Evolutionary conservation across 2,329 filamentous ascomycete genomes (phyloP), one percentile per base, ranked within the genome.

Genomic region (Diaporthe longicolla): DNA sequence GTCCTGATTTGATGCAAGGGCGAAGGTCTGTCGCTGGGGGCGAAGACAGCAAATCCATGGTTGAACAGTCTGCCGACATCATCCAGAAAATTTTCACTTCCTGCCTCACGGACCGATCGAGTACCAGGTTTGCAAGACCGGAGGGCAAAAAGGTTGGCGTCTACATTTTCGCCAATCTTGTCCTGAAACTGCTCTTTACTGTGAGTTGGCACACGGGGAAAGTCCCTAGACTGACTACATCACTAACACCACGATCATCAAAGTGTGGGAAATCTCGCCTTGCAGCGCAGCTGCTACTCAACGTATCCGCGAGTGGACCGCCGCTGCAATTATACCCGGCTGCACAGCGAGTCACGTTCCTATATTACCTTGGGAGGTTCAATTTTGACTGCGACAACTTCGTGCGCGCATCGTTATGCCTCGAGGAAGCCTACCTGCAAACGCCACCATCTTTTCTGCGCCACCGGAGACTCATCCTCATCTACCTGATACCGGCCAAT

Each of bases 311-410:
- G 73, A 93, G 94, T 77, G 95, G 94, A 0, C 95, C 95, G 0
- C 94, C 95, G 0, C 85, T 98, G 17, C 88, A 90, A 1, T 89
- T 94, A 69, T 98, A 97, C 80, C 95, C 95, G 3, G 94, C 94
- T 29, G 90, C 93, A 8, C 94, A 98, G 81, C 91, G 95, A 65
- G 95, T 98, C 68, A 97, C 95, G 4, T 98, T 95, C 79, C 91
- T 98, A 19, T 98, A 98, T 85, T 98, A 98, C 81, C 92, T 98
- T 8, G 96, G 96, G 24, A 93, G 95, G 74, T 98, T 96, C 83
- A 91, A 95, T 80, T 95, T 97, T 81, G 91, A 94, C 76, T 95
- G 94, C 82, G 93, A 92, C 77, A 93, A 97, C 80, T 98, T 95
- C 82, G 91, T 90, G 76, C 92, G 93, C 35, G 95, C 95, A 0